phyloP scores from a whole-genome alignment of 768 basidiomycete genomes.

The Trametes maxima region DNA sequence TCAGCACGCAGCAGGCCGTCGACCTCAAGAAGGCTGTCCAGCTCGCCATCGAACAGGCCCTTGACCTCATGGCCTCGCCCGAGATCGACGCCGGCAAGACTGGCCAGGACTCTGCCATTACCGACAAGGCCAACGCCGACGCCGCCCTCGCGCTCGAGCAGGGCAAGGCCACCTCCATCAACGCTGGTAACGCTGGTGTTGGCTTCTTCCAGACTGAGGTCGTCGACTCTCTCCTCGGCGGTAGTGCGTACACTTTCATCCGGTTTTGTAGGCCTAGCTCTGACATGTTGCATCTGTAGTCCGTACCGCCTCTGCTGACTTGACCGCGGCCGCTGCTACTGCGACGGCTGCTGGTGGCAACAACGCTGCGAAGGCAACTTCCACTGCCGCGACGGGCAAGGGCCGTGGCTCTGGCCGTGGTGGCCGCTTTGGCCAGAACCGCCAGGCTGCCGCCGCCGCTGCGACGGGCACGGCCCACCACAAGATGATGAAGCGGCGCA shows the following conservation, averaged over 20 bases:
- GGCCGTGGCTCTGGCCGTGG: background rate
- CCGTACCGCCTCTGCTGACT: background rate
- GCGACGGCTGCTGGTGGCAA: background rate
- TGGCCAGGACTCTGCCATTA: constrained; percentile 14
- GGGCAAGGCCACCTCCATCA: constrained; percentile 24
- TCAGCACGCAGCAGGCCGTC: constrained; percentile 28
- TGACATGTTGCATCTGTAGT: background rate
- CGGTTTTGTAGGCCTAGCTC: no score
- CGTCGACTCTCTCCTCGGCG: constrained; percentile 28
- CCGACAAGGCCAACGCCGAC: constrained; percentile 24
- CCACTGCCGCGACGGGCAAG: constrained; percentile 1
- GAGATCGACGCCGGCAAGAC: constrained; percentile 11
- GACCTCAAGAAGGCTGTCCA: constrained; percentile 31
- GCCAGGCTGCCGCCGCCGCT: background rate
- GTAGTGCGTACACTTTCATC: constrained; percentile 21
- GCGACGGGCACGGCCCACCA: background rate
- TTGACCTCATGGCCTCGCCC: background rate
- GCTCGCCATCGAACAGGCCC: constrained; percentile 21
- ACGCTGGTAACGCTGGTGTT: constrained; percentile 31
- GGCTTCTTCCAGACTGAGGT: constrained; percentile 25
- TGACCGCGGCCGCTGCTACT: constrained; percentile 6
- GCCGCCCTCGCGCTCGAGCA: constrained; percentile 15
- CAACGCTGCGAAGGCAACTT: background rate
- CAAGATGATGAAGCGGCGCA: constrained; percentile 4
- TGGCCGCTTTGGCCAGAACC: background rate